Percentiles rank a stretch among this genome's conserved stretches.
Evolutionary conservation across 2,329 filamentous ascomycete species (phyloP).

Genomic region (Fusarium sp.): DNA sequence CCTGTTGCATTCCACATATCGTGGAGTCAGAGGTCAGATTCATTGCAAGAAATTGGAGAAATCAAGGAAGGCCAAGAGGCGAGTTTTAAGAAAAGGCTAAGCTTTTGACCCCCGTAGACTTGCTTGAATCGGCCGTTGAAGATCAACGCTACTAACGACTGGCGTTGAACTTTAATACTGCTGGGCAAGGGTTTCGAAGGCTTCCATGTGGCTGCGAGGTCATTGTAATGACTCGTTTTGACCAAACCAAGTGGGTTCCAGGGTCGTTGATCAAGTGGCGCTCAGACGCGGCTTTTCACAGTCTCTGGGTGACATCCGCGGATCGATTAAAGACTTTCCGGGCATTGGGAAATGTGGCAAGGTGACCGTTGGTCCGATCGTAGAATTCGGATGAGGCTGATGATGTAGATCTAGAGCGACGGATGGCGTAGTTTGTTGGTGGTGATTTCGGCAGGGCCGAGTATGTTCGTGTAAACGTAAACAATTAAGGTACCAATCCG

Average conservation of each 20-base stretch:
- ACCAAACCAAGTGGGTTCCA: neutral
- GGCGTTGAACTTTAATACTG: slow-evolving; percentile 18
- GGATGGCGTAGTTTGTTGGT: neutral
- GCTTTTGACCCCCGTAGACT: neutral
- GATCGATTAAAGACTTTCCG: neutral
- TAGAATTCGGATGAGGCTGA: neutral
- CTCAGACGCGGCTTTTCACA: neutral
- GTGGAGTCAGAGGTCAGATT: neutral
- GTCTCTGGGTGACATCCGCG: neutral
- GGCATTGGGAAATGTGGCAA: neutral
- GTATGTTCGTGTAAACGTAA: neutral
- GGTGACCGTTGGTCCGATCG: neutral
- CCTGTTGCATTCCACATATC: slow-evolving; percentile 44
- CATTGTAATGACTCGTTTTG: slow-evolving; percentile 14
- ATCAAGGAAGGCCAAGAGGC: neutral
- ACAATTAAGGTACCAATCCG: neutral
- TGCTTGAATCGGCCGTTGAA: neutral
- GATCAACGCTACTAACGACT: slow-evolving; percentile 18
- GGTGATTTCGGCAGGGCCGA: neutral
- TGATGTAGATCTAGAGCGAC: neutral
- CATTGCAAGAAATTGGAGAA: slow-evolving; percentile 8
- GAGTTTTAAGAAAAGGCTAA: slow-evolving; percentile 1
- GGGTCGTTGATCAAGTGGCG: slow-evolving; percentile 15
- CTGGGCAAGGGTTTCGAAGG: neutral
- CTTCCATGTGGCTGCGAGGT: slow-evolving; percentile 1